Base-by-base conservation (phyloP, 139 green algal species). In the Astrephomene gubernaculifera region DNA sequence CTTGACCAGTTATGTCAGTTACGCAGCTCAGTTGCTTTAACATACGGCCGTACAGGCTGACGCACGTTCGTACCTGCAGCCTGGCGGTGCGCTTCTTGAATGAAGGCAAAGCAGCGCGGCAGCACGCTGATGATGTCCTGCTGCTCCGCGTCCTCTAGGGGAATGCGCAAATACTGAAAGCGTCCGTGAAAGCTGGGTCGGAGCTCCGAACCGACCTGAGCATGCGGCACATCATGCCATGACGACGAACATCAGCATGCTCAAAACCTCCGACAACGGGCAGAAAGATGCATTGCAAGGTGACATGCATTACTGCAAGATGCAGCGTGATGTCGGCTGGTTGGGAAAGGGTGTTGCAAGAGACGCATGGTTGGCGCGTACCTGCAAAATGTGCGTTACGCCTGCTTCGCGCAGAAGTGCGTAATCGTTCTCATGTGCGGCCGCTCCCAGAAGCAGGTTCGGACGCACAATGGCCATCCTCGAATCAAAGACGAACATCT, bases 351-450 rank as follows among this genome's bases (percentile, higher is more conserved):
- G n/a, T n/a, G n/a, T n/a, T n/a, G n/a, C n/a, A n/a, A n/a, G n/a
- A n/a, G n/a, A n/a, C n/a, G n/a, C n/a, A n/a, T n/a, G n/a, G n/a
- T n/a, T n/a, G n/a, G n/a, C 60, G 14, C 67, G 2, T 39, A 90
- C 87, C 81, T 90, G 87, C 19, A 90, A 53, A 49, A 90, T 87
- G 69, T 90, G 87, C 29, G 87, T 90, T 49, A 90, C 82, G 38
- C 74, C 81, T 19, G 35, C 10, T 0, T 39, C 21, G 25, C 80
- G 52, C 10, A 90, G 82, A 24, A 79, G 49, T 1, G 71, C 74
- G 5, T 36, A 64, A 31, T 81, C 80, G 17, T 52, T 5, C 70
- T 88, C 87, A 27, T 83, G 76, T 17, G 44, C 39, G 2, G 76
- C 76, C 0, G 76, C 57, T 21, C 76, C 76, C 7, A 83, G 76